These are phyloP conservation scores for Conringia planisiliqua DNA, from an alignment of 345 rosid species.

Conservation along the genomic window DNA sequence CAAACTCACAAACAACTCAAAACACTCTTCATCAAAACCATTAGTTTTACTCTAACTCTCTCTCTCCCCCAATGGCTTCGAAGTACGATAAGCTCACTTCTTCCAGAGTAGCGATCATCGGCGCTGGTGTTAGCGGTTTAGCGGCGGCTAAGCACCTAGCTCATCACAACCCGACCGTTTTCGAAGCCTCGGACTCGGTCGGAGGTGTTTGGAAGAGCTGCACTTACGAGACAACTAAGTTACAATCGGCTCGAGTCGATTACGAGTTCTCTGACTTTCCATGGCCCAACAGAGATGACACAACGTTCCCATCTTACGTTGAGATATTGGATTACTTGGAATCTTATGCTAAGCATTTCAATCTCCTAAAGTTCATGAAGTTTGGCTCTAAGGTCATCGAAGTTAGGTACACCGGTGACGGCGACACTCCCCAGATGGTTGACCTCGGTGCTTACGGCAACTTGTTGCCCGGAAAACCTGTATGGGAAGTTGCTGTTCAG, in stretches of 20 bases:
- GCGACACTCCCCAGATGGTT: conserved; percentile 5
- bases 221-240: conserved; percentile 69
- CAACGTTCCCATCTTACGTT: conserved; percentile 56
- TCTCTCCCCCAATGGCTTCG: conserved; percentile 15
- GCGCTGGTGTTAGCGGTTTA: conserved; percentile 87
- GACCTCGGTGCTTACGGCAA: conserved; percentile 32
- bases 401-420: conserved; percentile 51
- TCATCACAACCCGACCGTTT: conserved; percentile 56
- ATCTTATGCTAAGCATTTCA: conserved; percentile 66
- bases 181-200: conserved; percentile 71
- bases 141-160: conserved; percentile 76
- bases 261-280: conserved; percentile 90
- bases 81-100: conserved; percentile 15
- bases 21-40: conserved; percentile 25
- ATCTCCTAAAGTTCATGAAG: conserved; percentile 54
- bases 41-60: not conserved
- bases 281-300: conserved; percentile 74
- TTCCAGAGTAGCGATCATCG: conserved; percentile 72
- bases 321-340: conserved; percentile 75
- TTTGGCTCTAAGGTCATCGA: conserved; percentile 74
- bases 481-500: conserved; percentile 83
- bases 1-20: conserved; percentile 28
- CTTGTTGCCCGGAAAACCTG: conserved; percentile 57
- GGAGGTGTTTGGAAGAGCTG: conserved; percentile 96
- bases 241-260: conserved; percentile 63